Evolutionary conservation across 129 eudicot species (phyloP).

Genomic region (Chrysanthemum lavandulifolium): DNA sequence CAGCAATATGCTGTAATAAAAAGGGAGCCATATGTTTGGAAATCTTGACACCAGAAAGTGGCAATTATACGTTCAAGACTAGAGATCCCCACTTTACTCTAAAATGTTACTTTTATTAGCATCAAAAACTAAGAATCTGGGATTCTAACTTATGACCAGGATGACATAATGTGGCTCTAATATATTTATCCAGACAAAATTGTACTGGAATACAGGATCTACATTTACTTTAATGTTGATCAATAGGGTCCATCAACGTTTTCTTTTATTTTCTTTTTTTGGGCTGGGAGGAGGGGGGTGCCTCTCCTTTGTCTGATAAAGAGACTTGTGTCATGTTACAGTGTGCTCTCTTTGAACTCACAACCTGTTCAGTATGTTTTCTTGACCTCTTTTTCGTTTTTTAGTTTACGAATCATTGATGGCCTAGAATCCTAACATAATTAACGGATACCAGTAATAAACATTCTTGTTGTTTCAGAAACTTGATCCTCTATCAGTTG

Average conservation of each 20-base stretch:
- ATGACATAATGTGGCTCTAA: conserved; percentile 28
- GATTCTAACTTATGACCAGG: conserved; percentile 21
- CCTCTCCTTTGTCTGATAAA: conserved; percentile 36
- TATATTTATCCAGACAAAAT: conserved; percentile 28
- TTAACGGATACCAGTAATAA: not conserved
- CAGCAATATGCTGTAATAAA: not conserved
- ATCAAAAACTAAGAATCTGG: conserved; percentile 20
- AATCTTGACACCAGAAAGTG: conserved; percentile 29
- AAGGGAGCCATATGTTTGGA: conserved; percentile 19
- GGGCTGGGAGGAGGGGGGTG: conserved; percentile 4
- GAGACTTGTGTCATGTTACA: conserved; percentile 20
- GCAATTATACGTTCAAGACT: conserved; percentile 13
- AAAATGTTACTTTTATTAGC: conserved; percentile 24
- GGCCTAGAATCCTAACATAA: not conserved
- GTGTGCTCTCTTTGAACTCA: too few relatives aligned
- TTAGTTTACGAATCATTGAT: not conserved
- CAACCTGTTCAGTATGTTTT: conserved; percentile 15
- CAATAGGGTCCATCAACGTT: conserved; percentile 26
- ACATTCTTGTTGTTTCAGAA: conserved; percentile 17
- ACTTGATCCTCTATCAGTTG: not conserved
- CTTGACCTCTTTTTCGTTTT: conserved; percentile 15
- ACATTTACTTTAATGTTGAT: conserved; percentile 31
- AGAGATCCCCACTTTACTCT: conserved; percentile 22
- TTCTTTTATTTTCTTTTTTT: not conserved
- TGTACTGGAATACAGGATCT: conserved; percentile 28